Evolutionary conservation across 2,329 filamentous ascomycete species (phyloP).

Genomic region (Penicillium sp.): DNA sequence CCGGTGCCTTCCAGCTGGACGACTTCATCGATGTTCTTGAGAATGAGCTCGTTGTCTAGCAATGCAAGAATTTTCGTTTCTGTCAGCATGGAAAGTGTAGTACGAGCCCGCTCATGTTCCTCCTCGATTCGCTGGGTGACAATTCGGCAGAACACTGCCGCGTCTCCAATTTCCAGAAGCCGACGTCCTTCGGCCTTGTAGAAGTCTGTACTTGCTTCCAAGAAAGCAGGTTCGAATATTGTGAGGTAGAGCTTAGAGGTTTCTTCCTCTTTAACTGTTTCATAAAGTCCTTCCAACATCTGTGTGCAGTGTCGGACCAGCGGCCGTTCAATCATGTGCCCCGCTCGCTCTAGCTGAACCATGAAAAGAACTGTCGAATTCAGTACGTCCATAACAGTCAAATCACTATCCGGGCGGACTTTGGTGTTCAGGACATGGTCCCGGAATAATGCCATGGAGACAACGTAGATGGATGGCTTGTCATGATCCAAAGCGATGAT

Average conservation of each 20-base stretch:
- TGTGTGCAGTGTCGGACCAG: constrained; percentile 79
- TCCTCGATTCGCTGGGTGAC: constrained; percentile 73
- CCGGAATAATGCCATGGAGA: constrained; percentile 83
- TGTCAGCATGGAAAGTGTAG: constrained; percentile 73
- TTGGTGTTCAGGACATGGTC: constrained; percentile 74
- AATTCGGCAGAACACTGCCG: constrained; percentile 76
- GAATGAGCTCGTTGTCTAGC: constrained; percentile 78
- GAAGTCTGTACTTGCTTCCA: constrained; percentile 69
- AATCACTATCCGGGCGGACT: constrained; percentile 43
- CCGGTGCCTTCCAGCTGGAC: constrained; percentile 83
- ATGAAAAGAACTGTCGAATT: constrained; percentile 84
- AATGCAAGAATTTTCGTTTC: constrained; percentile 72
- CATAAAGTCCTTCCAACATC: constrained; percentile 88
- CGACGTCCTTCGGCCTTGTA: constrained; percentile 74
- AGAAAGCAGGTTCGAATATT: constrained; percentile 76
- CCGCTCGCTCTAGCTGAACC: constrained; percentile 87
- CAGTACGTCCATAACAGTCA: constrained; percentile 69
- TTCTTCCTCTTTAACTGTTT: constrained; percentile 75
- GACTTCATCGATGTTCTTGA: constrained; percentile 74
- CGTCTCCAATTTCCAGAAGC: constrained; percentile 75
- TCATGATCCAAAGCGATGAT: constrained; percentile 73
- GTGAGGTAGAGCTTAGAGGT: constrained; percentile 79
- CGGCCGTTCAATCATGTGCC: constrained; percentile 81
- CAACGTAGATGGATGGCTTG: constrained; percentile 75
- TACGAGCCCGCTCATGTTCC: constrained; percentile 78